A percentile compares a stretch with the other conserved stretches of the same genome.
Evolutionary conservation across 192 early-diverging fungal species (phyloP).

Genomic region (Entophlyctis helioformis): DNA sequence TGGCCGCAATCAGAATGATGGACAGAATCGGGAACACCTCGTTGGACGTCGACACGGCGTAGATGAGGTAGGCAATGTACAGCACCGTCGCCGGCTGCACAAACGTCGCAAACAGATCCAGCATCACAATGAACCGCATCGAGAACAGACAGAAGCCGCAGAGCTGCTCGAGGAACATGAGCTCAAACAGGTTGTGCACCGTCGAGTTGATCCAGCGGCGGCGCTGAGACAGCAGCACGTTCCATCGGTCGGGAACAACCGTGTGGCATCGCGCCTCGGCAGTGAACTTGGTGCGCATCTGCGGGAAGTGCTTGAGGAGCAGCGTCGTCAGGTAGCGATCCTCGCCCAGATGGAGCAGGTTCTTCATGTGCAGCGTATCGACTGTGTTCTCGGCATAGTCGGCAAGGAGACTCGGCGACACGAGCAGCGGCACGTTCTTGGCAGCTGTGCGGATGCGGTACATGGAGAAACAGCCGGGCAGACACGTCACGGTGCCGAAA

Average conservation of each 20-base stretch:
- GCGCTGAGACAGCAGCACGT: conserved; percentile 89
- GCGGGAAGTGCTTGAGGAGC: too few relatives aligned
- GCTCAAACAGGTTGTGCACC: conserved; percentile 94
- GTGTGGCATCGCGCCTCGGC: conserved; percentile 89
- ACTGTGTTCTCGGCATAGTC: conserved; percentile 90
- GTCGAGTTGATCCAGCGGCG: conserved; percentile 99
- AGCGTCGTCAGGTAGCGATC: too few relatives aligned
- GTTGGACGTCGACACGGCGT: conserved; percentile 34
- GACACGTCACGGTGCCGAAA: too few relatives aligned
- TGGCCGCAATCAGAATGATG: conserved; percentile 63
- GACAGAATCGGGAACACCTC: conserved; percentile 49
- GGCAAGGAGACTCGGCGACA: conserved; percentile 74
- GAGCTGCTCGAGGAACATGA: conserved; percentile 83
- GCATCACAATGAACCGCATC: conserved; percentile 94
- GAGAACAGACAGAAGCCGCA: conserved; percentile 99
- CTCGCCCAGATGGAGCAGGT: too few relatives aligned
- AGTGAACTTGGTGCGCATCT: conserved; percentile 91
- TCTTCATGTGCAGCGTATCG: too few relatives aligned
- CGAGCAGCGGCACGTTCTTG: conserved; percentile 84
- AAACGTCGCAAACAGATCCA: conserved; percentile 88
- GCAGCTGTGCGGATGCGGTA: conserved; percentile 88
- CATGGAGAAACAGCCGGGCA: too few relatives aligned
- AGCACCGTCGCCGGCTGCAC: conserved; percentile 73
- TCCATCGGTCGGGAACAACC: conserved; percentile 85
- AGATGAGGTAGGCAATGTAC: conserved; percentile 40